phyloP scores from a whole-genome alignment of 768 basidiomycete genomes.

The Arthromyces matolae region DNA sequence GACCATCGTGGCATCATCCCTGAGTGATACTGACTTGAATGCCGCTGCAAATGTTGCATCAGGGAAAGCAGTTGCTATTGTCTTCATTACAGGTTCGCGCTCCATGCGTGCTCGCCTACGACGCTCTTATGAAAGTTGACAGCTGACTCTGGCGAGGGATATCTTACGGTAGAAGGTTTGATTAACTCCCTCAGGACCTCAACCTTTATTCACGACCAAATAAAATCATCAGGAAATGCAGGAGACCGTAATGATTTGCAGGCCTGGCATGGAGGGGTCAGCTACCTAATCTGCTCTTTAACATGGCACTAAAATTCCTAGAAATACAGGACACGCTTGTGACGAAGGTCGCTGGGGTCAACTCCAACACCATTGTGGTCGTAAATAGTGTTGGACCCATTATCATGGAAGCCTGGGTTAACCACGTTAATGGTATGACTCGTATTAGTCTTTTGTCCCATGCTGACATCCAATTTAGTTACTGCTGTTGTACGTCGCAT shows the following conservation, averaged over 20 bases:
- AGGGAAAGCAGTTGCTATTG: slow-evolving; percentile 47
- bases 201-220: too few species aligned
- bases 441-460: background rate
- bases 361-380: slow-evolving; percentile 61
- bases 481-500: slow-evolving; percentile 32
- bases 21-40: slow-evolving; percentile 48
- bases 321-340: slow-evolving; percentile 40
- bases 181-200: background rate
- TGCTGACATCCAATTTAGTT: slow-evolving; percentile 17
- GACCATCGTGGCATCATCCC: slow-evolving; percentile 40
- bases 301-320: background rate
- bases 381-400: slow-evolving; percentile 65
- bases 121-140: background rate
- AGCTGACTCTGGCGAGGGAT: slow-evolving; percentile 43
- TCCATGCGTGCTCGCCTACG: background rate
- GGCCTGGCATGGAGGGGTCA: slow-evolving; percentile 49
- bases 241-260: slow-evolving; percentile 52
- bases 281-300: slow-evolving; percentile 2
- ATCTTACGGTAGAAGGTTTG: slow-evolving; percentile 41
- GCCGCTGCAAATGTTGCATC: slow-evolving; percentile 39
- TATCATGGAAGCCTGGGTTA: slow-evolving; percentile 54
- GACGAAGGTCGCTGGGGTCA: slow-evolving; percentile 47
- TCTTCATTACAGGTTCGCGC: slow-evolving; percentile 45
- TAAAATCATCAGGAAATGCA: slow-evolving; percentile 34
- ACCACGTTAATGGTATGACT: slow-evolving; percentile 42